These are phyloP conservation scores for Mycosphaerella sp. DNA, from an alignment of 2,329 filamentous ascomycete species.

Conservation along the genomic window DNA sequence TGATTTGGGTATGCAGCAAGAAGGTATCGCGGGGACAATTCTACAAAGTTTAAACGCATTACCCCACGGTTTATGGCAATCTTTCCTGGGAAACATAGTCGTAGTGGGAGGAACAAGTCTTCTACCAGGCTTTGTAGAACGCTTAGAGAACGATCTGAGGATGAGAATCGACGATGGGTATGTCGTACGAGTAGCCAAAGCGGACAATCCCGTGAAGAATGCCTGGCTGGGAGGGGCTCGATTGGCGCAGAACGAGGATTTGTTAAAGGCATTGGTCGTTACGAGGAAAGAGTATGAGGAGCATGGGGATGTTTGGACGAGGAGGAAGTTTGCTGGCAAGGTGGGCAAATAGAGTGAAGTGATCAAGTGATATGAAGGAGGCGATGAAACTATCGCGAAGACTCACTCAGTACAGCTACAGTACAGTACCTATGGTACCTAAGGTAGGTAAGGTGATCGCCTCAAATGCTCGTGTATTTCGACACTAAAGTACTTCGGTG, in stretches of 20 bases:
- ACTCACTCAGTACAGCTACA: too few relatives aligned
- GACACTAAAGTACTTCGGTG: too few relatives aligned
- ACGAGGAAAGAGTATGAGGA: slow-evolving; percentile 89
- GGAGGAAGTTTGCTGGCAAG: slow-evolving; percentile 33
- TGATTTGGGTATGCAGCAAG: slow-evolving; percentile 78
- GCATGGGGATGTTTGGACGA: slow-evolving; percentile 51
- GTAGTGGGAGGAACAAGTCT: slow-evolving; percentile 81
- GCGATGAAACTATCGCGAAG: too few relatives aligned
- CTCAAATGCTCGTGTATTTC: too few relatives aligned
- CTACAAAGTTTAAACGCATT: slow-evolving; percentile 68
- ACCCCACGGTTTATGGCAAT: slow-evolving; percentile 77
- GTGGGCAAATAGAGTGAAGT: slow-evolving; percentile 5
- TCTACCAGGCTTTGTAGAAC: slow-evolving; percentile 73
- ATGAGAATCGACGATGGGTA: slow-evolving; percentile 57
- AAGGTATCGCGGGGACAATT: slow-evolving; percentile 75
- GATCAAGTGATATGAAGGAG: too few relatives aligned
- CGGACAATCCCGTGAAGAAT: slow-evolving; percentile 67
- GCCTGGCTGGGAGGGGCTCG: slow-evolving; percentile 82
- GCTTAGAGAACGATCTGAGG: slow-evolving; percentile 47
- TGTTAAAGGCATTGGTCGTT: slow-evolving; percentile 62
- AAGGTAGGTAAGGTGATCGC: too few relatives aligned
- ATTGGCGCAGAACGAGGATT: slow-evolving; percentile 62
- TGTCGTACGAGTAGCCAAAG: slow-evolving; percentile 64
- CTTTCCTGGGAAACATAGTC: slow-evolving; percentile 77
- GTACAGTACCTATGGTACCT: too few relatives aligned